Conservation (phyloP, 2,329 filamentous ascomycete species). For the Arthrobotrys iridis region DNA sequence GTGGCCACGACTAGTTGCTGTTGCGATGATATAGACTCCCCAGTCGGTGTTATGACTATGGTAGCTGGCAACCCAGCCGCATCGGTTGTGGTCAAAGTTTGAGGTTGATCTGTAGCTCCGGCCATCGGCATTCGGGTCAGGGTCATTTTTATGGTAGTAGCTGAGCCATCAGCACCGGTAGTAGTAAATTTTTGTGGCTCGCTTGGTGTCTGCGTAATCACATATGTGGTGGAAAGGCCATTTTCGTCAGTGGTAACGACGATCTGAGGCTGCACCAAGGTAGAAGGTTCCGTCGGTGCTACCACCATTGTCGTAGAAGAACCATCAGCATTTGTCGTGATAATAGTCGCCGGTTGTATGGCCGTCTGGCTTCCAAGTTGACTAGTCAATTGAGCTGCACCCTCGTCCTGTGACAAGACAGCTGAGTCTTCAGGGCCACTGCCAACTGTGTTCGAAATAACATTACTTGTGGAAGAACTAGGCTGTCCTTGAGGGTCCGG, state of each 20-base stretch:
- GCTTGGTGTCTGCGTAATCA: not conserved
- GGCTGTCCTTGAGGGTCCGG: not conserved
- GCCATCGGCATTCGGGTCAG: not conserved
- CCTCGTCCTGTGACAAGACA: not conserved
- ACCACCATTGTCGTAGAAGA: not conserved
- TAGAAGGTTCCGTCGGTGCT: not conserved
- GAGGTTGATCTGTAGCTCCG: not conserved
- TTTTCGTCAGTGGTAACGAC: not conserved
- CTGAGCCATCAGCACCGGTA: not conserved
- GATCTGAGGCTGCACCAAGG: not conserved
- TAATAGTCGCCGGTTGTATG: not conserved
- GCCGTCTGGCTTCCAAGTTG: not conserved
- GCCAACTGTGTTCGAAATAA: not conserved
- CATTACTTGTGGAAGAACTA: not conserved
- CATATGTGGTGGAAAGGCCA: not conserved
- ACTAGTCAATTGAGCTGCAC: not conserved
- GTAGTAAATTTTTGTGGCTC: not conserved
- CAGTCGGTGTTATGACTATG: not conserved
- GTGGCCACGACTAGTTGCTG: not conserved
- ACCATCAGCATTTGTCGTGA: not conserved
- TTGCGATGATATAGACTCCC: not conserved
- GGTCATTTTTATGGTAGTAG: not conserved
- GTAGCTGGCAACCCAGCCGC: not conserved
- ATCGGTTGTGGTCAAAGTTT: not conserved
- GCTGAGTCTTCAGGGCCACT: not conserved